Evolutionary conservation across 2,329 filamentous ascomycete genomes (phyloP).

Genomic region (Lachnellula occidentalis): DNA sequence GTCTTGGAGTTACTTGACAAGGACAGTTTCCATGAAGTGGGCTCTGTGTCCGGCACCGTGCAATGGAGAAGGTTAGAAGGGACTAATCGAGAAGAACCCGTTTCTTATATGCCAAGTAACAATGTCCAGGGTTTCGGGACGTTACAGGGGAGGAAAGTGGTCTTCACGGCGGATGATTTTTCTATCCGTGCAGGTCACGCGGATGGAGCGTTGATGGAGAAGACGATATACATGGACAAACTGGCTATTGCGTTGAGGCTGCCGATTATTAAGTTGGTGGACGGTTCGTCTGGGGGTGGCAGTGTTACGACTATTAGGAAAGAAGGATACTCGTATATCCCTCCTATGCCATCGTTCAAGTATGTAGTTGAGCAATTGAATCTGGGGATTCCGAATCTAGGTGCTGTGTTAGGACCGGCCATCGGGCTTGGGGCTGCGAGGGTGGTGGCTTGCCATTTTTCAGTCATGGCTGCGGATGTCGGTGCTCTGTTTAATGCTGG

Average conservation of each 20-base stretch:
- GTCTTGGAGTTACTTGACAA: constrained; percentile 53
- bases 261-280: constrained; percentile 59
- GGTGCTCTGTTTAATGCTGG: constrained; percentile 60
- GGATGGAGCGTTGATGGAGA: constrained; percentile 52
- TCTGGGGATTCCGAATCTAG: constrained; percentile 57
- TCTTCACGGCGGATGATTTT: constrained; percentile 61
- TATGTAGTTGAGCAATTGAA: constrained; percentile 54
- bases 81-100: constrained; percentile 39
- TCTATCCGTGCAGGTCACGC: constrained; percentile 58
- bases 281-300: constrained; percentile 58
- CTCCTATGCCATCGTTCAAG: constrained; percentile 48
- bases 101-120: constrained; percentile 52
- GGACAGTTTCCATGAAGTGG: constrained; percentile 53
- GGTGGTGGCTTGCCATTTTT: constrained; percentile 58
- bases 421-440: constrained; percentile 58
- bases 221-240: constrained; percentile 59
- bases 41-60: constrained; percentile 54
- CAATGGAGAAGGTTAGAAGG: constrained; percentile 47
- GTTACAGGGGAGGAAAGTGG: constrained; percentile 46
- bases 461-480: constrained; percentile 59
- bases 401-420: constrained; percentile 57
- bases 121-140: constrained; percentile 56
- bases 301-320: constrained; percentile 54
- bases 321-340: constrained; percentile 54
- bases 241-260: constrained; percentile 50